Conservation (phyloP, 2,329 filamentous ascomycete genomes). For the Penicillium sp. region DNA sequence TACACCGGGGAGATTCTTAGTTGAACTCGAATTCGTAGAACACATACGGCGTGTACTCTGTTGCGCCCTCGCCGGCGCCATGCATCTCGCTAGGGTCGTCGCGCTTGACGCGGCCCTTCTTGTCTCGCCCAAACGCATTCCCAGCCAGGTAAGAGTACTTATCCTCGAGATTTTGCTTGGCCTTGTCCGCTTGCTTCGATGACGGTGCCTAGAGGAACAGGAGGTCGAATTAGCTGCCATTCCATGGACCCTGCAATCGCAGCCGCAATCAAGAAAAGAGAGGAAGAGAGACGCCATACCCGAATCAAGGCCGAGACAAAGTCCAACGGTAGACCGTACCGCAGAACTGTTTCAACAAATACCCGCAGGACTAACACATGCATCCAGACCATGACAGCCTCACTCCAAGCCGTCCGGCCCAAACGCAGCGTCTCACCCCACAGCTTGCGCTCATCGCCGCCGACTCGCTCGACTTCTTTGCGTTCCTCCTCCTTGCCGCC, state of each 20-base stretch:
- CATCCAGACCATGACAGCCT: slow-evolving; percentile 93
- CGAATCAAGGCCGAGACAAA: slow-evolving; percentile 82
- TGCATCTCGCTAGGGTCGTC: slow-evolving; percentile 90
- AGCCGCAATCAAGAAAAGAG: not conserved
- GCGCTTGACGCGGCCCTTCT: slow-evolving; percentile 85
- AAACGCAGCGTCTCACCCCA: slow-evolving; percentile 89
- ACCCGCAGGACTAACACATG: slow-evolving; percentile 87
- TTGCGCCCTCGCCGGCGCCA: slow-evolving; percentile 63
- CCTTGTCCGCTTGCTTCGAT: slow-evolving; percentile 75
- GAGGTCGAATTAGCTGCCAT: no score
- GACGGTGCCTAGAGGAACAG: slow-evolving; percentile 60
- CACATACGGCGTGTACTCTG: slow-evolving; percentile 92
- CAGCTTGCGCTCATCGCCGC: slow-evolving; percentile 81
- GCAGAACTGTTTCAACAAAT: slow-evolving; percentile 96
- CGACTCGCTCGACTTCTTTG: slow-evolving; percentile 76
- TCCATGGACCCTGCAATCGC: no score
- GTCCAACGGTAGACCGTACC: slow-evolving; percentile 87
- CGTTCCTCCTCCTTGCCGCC: slow-evolving; percentile 87
- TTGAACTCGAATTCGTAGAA: slow-evolving; percentile 90
- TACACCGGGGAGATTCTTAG: slow-evolving; percentile 28
- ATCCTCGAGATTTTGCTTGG: slow-evolving; percentile 73
- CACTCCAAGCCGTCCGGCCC: slow-evolving; percentile 88
- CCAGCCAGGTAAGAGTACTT: slow-evolving; percentile 90
- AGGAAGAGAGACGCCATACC: slow-evolving; percentile 53
- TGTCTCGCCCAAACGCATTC: slow-evolving; percentile 90